Evolutionary conservation across 805 yeast species (phyloP).

Genomic region (Kluyveromyces dobzhanskii): DNA sequence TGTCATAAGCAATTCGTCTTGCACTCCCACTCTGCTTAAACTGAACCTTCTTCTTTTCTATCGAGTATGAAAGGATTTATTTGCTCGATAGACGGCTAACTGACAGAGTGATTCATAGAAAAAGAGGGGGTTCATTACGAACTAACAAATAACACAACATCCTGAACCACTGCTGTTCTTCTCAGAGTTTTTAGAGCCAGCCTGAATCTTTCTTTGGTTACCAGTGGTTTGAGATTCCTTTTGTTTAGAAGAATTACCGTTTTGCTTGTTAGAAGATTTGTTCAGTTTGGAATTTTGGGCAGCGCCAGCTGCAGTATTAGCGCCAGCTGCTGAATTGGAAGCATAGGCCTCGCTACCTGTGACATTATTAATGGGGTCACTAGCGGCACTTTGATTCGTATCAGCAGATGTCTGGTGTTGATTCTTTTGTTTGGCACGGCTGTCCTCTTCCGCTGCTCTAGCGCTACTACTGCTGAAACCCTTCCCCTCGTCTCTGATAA

Average conservation of each 20-base stretch:
- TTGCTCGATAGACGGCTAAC: too few species aligned
- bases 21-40: too few species aligned
- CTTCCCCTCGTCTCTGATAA: constrained; percentile 36
- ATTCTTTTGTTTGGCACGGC: not conserved
- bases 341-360: not conserved
- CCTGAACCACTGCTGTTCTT: constrained; percentile 17
- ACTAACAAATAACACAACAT: constrained; percentile 28
- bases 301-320: not conserved
- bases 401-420: not conserved
- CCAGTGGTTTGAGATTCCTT: not conserved
- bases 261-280: too few species aligned
- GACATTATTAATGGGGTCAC: not conserved
- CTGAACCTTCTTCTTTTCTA: too few species aligned
- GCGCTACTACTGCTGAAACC: constrained; percentile 1
- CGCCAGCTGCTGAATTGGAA: not conserved
- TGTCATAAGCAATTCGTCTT: too few species aligned
- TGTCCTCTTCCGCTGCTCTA: not conserved
- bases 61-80: too few species aligned
- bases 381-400: not conserved
- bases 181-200: constrained; percentile 1
- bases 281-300: too few species aligned
- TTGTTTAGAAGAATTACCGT: too few species aligned
- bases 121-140: not conserved
- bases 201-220: not conserved
- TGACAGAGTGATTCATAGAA: too few species aligned